Evolutionary conservation across 768 basidiomycete genomes (phyloP), one percentile per base, ranked within the genome.

Genomic region (Pleurotus ostreatus): DNA sequence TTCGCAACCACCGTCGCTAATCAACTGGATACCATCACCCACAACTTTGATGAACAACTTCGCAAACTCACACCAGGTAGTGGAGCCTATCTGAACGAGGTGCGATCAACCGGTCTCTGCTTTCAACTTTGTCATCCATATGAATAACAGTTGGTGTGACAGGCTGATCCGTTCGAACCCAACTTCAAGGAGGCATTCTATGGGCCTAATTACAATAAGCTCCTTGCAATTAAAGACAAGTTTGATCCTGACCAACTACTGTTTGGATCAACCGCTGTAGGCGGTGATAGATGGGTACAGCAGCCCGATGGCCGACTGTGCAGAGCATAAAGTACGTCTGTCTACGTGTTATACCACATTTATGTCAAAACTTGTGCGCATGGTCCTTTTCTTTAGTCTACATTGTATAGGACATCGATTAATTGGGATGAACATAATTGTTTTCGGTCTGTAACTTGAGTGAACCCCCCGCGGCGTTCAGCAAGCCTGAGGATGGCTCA

Each of bases 151-250:
- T 43, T 34, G 11, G 12, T 52, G 47, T 49, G 41, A 43, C 18
- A 43, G 41, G 41, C 57, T 25, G 57, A 58, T 39, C 34, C 20
- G 34, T 26, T 20, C 25, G 57, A 58, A 37, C 57, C 57, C 12
- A 51, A 58, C 18, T 58, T 46, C 39, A 53, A 58, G 45, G 22
- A 40, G 41, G 52, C 57, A 54, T 58, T 58, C 39, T 58, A 26
- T 18, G 57, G 57, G n/a, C 16, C 41, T 20, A 58, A 58, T 40
- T 57, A 57, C 44, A 23, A 20, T n/a, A 22, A 15, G 34, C 49
- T 57, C 12, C 38, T 49, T 30, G 56, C 47, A 18, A 49, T 57
- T 15, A 57, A 57, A 40, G 49, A 51, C 48, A 51, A 45, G 40
- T 57, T 16, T 15, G 56, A 57, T 52, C 56, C 56, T 13, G 49